Percentiles rank a stretch among this genome's conserved stretches.
Evolutionary conservation across 2,329 filamentous ascomycete genomes (phyloP).

Genomic region (Penicillium aurantiogriseum): DNA sequence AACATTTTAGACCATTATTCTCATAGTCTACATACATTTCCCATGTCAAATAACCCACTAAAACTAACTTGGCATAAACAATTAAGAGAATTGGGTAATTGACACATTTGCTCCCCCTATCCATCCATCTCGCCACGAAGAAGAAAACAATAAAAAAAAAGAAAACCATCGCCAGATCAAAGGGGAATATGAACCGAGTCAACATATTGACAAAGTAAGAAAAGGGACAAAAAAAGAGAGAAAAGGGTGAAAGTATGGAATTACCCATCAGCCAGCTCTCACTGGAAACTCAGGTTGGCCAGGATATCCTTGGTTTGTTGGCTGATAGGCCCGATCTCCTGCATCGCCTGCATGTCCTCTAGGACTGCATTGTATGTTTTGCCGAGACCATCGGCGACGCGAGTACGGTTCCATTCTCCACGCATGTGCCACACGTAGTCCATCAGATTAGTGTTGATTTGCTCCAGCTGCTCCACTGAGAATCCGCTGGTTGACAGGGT

Average conservation of each 20-base stretch:
- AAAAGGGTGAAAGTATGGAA: neutral
- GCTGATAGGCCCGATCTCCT: constrained; percentile 38
- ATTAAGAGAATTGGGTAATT: constrained; percentile 4
- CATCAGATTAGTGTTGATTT: constrained; percentile 89
- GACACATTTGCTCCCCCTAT: constrained; percentile 10
- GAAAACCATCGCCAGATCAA: constrained; percentile 5
- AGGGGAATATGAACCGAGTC: constrained; percentile 8
- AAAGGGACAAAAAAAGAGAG: constrained; percentile 12
- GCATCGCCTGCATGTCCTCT: constrained; percentile 57
- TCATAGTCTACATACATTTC: constrained; percentile 11
- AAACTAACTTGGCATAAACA: constrained; percentile 4
- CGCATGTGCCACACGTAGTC: constrained; percentile 79
- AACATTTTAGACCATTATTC: neutral
- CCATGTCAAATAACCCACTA: constrained; percentile 2
- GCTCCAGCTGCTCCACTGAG: constrained; percentile 90
- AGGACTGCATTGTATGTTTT: constrained; percentile 71
- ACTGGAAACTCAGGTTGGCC: constrained; percentile 20
- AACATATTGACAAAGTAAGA: constrained; percentile 19
- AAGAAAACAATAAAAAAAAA: neutral
- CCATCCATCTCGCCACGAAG: constrained; percentile 5
- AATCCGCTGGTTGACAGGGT: constrained; percentile 70
- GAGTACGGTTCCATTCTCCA: constrained; percentile 77
- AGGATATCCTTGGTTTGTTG: constrained; percentile 36
- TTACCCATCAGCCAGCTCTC: neutral
- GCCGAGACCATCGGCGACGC: constrained; percentile 63